Evolutionary conservation across 1,139 yeast species (phyloP).

Genomic region (Yarrowia galli): DNA sequence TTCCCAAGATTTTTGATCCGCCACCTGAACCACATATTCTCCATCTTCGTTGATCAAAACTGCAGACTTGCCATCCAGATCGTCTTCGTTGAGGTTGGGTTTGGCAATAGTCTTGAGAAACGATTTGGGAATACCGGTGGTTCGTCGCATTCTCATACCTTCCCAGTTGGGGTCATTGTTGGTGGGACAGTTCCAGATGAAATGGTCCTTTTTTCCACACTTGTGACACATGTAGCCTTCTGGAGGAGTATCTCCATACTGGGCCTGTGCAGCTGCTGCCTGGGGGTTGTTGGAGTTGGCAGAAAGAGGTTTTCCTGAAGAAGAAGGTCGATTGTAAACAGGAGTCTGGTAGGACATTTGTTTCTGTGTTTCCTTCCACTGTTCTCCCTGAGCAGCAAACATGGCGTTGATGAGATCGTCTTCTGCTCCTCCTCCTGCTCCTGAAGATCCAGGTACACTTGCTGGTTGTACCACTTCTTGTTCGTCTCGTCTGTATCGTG

Average conservation of each 20-base stretch:
- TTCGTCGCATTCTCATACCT: constrained; percentile 85
- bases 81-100: constrained; percentile 55
- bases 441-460: constrained; percentile 44
- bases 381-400: constrained; percentile 92
- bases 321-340: constrained; percentile 44
- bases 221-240: constrained; percentile 95
- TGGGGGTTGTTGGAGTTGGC: constrained; percentile 48
- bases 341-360: constrained; percentile 67
- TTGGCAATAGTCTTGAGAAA: constrained; percentile 83
- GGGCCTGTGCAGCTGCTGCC: constrained; percentile 54
- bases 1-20: constrained; percentile 93
- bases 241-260: constrained; percentile 71
- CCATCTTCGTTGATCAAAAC: constrained; percentile 95
- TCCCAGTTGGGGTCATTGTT: constrained; percentile 93
- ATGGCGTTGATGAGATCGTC: constrained; percentile 87
- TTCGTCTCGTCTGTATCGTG: constrained; percentile 46
- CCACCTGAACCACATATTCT: constrained; percentile 91
- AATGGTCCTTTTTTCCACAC: constrained; percentile 96
- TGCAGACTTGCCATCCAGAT: constrained; percentile 70
- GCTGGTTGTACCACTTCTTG: constrained; percentile 43
- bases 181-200: constrained; percentile 96
- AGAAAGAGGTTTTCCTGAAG: constrained; percentile 41
- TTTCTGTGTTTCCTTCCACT: constrained; percentile 94
- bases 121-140: constrained; percentile 97
- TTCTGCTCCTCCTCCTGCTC: constrained; percentile 62